These are phyloP conservation scores for Globisporangium cylindrosporum DNA, from an alignment of 352 stramenopile genomes.

Conservation along the genomic window DNA sequence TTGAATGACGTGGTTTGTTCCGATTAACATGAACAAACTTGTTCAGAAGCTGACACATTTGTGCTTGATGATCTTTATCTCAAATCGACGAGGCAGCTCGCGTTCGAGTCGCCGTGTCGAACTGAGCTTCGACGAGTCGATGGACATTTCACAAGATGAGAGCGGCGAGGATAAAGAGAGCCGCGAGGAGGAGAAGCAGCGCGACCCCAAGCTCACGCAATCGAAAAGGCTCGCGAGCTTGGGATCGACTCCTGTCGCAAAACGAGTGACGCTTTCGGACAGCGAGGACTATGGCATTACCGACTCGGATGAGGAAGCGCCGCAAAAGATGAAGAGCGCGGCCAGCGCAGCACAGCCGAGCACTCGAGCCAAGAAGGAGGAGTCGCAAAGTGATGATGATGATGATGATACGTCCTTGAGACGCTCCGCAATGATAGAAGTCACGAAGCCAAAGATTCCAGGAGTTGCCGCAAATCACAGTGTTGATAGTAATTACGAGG, in stretches of 20 bases:
- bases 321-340: not conserved
- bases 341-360: not conserved
- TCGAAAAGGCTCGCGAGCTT: not conserved
- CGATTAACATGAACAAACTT: not conserved
- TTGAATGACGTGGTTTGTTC: not conserved
- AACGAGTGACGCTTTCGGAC: slow-evolving; percentile 7
- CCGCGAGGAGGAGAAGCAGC: not conserved
- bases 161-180: not conserved
- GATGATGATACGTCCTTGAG: not conserved
- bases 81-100: not conserved
- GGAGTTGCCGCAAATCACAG: not conserved
- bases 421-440: not conserved
- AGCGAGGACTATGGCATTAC: slow-evolving; percentile 12
- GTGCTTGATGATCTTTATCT: not conserved
- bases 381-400: slow-evolving; percentile 12
- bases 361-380: not conserved
- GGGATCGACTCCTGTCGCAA: not conserved
- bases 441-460: not conserved
- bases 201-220: not conserved
- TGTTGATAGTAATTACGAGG: slow-evolving; percentile 10
- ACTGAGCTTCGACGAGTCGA: slow-evolving; percentile 52
- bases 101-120: slow-evolving; percentile 30
- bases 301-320: not conserved
- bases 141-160: slow-evolving; percentile 32
- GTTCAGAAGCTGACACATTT: not conserved